These are phyloP conservation scores for Phytophthora sp. DNA, from an alignment of 352 stramenopile species.

Conservation along the genomic window DNA sequence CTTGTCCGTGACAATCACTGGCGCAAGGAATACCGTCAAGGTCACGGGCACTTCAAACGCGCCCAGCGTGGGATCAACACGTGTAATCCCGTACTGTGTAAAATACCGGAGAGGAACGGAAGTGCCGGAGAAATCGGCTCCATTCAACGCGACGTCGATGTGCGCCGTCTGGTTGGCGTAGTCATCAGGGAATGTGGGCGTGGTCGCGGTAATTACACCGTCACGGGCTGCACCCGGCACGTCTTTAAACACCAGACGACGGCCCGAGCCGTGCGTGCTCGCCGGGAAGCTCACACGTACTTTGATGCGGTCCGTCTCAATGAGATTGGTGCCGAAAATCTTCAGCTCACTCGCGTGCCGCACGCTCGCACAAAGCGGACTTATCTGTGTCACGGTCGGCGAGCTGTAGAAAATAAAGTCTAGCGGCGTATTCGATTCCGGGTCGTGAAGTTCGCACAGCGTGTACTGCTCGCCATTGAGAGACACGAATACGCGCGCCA, in stretches of 20 bases:
- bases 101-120: slow-evolving; percentile 62
- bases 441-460: slow-evolving; percentile 65
- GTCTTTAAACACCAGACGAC: slow-evolving; percentile 41
- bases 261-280: slow-evolving; percentile 20
- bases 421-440: slow-evolving; percentile 42
- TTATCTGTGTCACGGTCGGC: slow-evolving; percentile 56
- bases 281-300: slow-evolving; percentile 50
- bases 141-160: slow-evolving; percentile 72
- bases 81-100: slow-evolving; percentile 49
- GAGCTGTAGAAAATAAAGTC: slow-evolving; percentile 83
- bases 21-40: slow-evolving; percentile 46
- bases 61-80: slow-evolving; percentile 53
- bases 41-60: slow-evolving; percentile 66
- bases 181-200: slow-evolving; percentile 55
- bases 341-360: slow-evolving; percentile 52
- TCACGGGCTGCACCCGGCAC: slow-evolving; percentile 44
- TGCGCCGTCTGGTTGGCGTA: slow-evolving; percentile 52
- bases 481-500: slow-evolving; percentile 64
- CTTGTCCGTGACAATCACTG: slow-evolving; percentile 53
- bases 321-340: slow-evolving; percentile 70
- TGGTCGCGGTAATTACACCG: slow-evolving; percentile 58
- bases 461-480: slow-evolving; percentile 83
- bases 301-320: slow-evolving; percentile 81
- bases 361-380: slow-evolving; percentile 64
- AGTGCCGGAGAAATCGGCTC: slow-evolving; percentile 67